Evolutionary conservation across 176 grass and related monocot species (phyloP).

Genomic region (Tuctoria greenei): DNA sequence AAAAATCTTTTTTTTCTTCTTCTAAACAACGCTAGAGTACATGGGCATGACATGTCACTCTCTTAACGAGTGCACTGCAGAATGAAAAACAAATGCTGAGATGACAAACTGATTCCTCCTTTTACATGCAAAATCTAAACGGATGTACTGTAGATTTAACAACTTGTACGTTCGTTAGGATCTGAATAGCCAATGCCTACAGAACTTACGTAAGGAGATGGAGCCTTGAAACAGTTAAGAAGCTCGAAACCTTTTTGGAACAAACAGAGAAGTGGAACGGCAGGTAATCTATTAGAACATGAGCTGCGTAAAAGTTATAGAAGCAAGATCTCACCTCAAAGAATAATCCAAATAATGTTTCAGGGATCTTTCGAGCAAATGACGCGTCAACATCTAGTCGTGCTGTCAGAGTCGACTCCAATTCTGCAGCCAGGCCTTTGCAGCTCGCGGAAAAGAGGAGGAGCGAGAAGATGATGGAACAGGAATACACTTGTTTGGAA

Average conservation of each 20-base stretch:
- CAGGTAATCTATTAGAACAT: background rate
- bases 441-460: constrained; percentile 7
- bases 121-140: too few relatives aligned
- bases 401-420: constrained; percentile 36
- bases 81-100: too few relatives aligned
- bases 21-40: too few relatives aligned
- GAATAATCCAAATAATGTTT: constrained; percentile 73
- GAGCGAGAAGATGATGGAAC: background rate
- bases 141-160: too few relatives aligned
- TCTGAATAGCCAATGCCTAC: too few relatives aligned
- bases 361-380: constrained; percentile 50
- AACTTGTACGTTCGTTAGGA: too few relatives aligned
- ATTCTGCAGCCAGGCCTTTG: constrained; percentile 38
- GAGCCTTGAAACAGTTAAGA: too few relatives aligned
- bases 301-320: background rate
- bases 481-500: background rate
- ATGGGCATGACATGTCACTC: too few relatives aligned
- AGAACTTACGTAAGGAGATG: too few relatives aligned
- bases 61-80: too few relatives aligned
- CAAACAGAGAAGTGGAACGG: background rate
- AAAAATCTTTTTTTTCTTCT: too few relatives aligned
- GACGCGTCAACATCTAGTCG: constrained; percentile 57
- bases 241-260: background rate
- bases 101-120: too few relatives aligned
- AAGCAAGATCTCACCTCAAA: constrained; percentile 65